Percentiles rank a stretch among this genome's conserved stretches.
phyloP scores from a whole-genome alignment of 176 grass and related monocot genomes.

The Cymbopogon citratus region DNA sequence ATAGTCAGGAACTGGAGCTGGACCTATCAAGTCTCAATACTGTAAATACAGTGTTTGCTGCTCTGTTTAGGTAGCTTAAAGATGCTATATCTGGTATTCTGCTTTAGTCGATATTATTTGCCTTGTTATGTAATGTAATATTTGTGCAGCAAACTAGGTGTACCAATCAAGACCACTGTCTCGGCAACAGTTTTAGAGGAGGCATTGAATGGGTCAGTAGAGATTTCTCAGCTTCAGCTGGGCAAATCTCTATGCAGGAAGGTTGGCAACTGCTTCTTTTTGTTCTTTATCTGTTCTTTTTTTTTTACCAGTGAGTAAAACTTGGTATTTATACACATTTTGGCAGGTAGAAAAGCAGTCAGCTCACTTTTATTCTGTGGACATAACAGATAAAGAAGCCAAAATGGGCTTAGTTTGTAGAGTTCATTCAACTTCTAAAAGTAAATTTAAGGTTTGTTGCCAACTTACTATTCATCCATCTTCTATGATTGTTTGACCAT shows the following conservation, averaged over 20 bases:
- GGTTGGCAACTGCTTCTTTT: conserved; percentile 37
- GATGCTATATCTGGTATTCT: not conserved
- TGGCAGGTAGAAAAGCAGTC: conserved; percentile 96
- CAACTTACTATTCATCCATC: conserved; percentile 15
- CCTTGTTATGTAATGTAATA: conserved; percentile 6
- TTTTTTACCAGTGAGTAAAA: not conserved
- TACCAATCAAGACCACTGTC: conserved; percentile 97
- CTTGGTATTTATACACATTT: conserved; percentile 21
- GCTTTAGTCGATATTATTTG: conserved; percentile 18
- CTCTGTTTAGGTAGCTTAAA: conserved; percentile 82
- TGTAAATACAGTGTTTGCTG: conserved; percentile 97
- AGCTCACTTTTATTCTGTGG: conserved; percentile 93
- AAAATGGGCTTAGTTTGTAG: conserved; percentile 83
- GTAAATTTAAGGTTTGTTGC: conserved; percentile 92
- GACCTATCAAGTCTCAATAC: conserved; percentile 98
- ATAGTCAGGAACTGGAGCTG: conserved; percentile 91
- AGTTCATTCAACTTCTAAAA: conserved; percentile 81
- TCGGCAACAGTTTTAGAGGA: conserved; percentile 98
- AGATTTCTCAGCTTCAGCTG: conserved; percentile 60
- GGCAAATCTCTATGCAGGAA: conserved; percentile 56
- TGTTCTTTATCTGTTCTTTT: conserved; percentile 23
- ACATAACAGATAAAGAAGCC: conserved; percentile 83
- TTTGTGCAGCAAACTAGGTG: conserved; percentile 84
- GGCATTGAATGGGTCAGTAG: conserved; percentile 68
- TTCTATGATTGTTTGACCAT: conserved; percentile 7